These are phyloP conservation scores for Gymnopilus dilepis DNA, from an alignment of 768 basidiomycete species.

Conservation along the genomic window DNA sequence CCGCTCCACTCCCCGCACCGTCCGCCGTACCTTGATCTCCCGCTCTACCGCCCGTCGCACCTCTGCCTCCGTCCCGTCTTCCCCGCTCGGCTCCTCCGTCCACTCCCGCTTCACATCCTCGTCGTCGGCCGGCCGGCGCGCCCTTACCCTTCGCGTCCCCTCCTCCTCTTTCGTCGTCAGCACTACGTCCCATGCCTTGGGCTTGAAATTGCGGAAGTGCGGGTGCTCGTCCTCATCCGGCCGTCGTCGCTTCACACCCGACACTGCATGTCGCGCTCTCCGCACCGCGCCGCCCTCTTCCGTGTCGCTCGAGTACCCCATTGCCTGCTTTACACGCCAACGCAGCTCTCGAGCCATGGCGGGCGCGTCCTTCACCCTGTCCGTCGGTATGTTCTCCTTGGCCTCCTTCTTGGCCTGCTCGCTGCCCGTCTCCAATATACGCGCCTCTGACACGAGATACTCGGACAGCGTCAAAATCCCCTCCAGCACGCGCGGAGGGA, in stretches of 20 bases:
- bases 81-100: slow-evolving; percentile 37
- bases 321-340: slow-evolving; percentile 75
- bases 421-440: slow-evolving; percentile 69
- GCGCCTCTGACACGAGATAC: slow-evolving; percentile 81
- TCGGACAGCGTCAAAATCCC: slow-evolving; percentile 75
- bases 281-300: slow-evolving; percentile 46
- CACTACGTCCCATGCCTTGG: slow-evolving; percentile 66
- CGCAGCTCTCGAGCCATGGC: slow-evolving; percentile 83
- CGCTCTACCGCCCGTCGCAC: slow-evolving; percentile 45
- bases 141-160: slow-evolving; percentile 28
- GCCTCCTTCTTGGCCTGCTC: slow-evolving; percentile 78
- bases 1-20: slow-evolving; percentile 62
- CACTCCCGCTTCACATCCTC: slow-evolving; percentile 48
- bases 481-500: slow-evolving; percentile 62
- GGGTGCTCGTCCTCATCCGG: slow-evolving; percentile 38
- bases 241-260: slow-evolving; percentile 50
- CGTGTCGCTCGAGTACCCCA: slow-evolving; percentile 70
- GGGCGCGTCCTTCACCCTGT: slow-evolving; percentile 82
- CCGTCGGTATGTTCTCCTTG: slow-evolving; percentile 80
- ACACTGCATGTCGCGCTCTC: slow-evolving; percentile 27
- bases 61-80: slow-evolving; percentile 27
- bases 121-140: slow-evolving; percentile 26
- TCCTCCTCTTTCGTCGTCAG: slow-evolving; percentile 47
- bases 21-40: slow-evolving; percentile 61
- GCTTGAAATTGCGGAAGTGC: slow-evolving; percentile 71